Conservation (phyloP, 345 rosid species). For the Camelina hispida region DNA sequence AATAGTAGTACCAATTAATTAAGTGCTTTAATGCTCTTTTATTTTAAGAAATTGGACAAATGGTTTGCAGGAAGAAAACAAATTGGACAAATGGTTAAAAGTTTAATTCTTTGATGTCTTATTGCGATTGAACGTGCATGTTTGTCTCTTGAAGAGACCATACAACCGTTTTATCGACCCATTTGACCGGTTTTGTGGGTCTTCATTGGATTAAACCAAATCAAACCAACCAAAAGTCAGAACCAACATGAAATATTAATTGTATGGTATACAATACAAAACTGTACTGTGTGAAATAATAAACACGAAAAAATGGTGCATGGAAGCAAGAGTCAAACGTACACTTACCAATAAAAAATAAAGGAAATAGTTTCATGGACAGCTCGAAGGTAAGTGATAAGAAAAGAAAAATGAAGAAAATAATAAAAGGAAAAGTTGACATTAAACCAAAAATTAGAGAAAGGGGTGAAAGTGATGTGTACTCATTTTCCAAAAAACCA, state of each 20-base stretch:
- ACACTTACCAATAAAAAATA: conserved; percentile 37
- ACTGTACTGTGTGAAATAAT: conserved; percentile 14
- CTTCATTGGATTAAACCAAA: conserved; percentile 6
- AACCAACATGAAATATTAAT: neutral
- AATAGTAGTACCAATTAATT: neutral
- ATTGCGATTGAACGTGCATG: conserved; percentile 25
- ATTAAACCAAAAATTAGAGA: conserved; percentile 40
- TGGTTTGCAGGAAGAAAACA: conserved; percentile 23
- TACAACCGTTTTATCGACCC: neutral
- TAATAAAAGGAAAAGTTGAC: conserved; percentile 39
- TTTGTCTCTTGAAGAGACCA: conserved; percentile 31
- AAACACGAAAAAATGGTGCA: conserved; percentile 22
- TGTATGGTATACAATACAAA: neutral
- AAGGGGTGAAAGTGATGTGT: conserved; percentile 39
- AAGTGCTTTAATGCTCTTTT: conserved; percentile 13
- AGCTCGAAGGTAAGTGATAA: conserved; percentile 13
- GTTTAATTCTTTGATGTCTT: conserved; percentile 10
- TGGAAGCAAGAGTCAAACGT: conserved; percentile 33
- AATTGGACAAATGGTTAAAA: conserved; percentile 36
- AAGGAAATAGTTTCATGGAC: conserved; percentile 27
- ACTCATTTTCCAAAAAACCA: conserved; percentile 30
- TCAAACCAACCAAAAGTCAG: neutral
- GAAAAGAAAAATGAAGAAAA: conserved; percentile 8
- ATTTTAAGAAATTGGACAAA: conserved; percentile 29
- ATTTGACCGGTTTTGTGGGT: neutral